Conservation (phyloP, 1,284 basidiomycete genomes). For the Trichosporon asahii region DNA sequence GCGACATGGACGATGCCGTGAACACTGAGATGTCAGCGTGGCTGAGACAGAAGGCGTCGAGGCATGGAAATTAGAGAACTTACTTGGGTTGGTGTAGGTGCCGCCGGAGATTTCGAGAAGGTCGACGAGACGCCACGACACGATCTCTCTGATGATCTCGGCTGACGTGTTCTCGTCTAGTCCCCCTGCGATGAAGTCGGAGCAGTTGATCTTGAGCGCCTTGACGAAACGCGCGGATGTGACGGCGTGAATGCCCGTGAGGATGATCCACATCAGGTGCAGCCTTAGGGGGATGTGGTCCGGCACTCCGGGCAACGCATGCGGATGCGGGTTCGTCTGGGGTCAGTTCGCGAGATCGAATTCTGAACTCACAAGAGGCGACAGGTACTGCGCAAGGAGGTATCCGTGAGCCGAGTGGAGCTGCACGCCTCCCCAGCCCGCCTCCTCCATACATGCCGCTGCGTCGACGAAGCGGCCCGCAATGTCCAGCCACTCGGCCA, state of each 20-base stretch:
- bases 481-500: slow-evolving; percentile 57
- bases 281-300: slow-evolving; percentile 52
- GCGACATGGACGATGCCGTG: neutral
- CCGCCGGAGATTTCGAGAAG: slow-evolving; percentile 50
- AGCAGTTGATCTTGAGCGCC: slow-evolving; percentile 82
- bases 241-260: slow-evolving; percentile 60
- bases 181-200: slow-evolving; percentile 67
- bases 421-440: slow-evolving; percentile 86
- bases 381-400: slow-evolving; percentile 79
- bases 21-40: slow-evolving; percentile 20
- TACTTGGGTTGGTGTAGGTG: slow-evolving; percentile 42
- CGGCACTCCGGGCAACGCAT: slow-evolving; percentile 62
- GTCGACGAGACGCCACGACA: slow-evolving; percentile 56
- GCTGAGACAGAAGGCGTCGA: neutral
- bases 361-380: slow-evolving; percentile 60
- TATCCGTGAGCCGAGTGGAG: slow-evolving; percentile 88
- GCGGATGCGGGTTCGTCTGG: slow-evolving; percentile 61
- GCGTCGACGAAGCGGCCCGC: slow-evolving; percentile 68
- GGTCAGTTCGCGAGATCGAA: neutral
- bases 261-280: slow-evolving; percentile 64
- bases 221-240: slow-evolving; percentile 66
- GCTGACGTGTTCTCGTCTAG: slow-evolving; percentile 38
- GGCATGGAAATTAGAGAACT: too few species aligned
- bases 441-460: slow-evolving; percentile 62
- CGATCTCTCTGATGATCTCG: slow-evolving; percentile 44